A percentile compares a stretch with the other conserved stretches of the same genome.
Conservation (phyloP, 768 basidiomycete genomes). For the Exidia glandulosa region DNA sequence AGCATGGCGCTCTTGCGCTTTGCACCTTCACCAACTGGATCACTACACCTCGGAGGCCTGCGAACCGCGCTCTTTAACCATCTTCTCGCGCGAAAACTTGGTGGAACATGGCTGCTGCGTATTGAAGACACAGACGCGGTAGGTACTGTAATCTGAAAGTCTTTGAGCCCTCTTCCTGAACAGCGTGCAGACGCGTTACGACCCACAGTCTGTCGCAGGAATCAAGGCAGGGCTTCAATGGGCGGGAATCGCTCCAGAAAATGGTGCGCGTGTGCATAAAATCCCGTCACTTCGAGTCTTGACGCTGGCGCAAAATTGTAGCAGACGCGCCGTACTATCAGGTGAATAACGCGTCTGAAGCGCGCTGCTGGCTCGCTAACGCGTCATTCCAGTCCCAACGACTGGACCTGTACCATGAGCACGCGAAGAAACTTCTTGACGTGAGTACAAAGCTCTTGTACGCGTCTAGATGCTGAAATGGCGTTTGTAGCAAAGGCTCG, state of each 20-base stretch:
- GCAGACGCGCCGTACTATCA: constrained; percentile 79
- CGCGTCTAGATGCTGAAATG: background rate
- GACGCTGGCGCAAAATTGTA: background rate
- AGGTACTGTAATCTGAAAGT: constrained; percentile 14
- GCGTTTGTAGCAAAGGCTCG: constrained; percentile 57
- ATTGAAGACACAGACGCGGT: constrained; percentile 95
- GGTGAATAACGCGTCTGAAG: constrained; percentile 27
- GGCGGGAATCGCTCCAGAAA: constrained; percentile 88
- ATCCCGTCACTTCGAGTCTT: too few relatives aligned
- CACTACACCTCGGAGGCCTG: constrained; percentile 88
- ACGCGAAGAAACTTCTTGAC: constrained; percentile 64
- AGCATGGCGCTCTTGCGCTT: constrained; percentile 68
- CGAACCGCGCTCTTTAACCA: constrained; percentile 92
- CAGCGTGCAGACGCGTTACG: constrained; percentile 52
- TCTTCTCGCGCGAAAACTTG: constrained; percentile 66
- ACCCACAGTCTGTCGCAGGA: constrained; percentile 75
- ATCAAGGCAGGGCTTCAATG: constrained; percentile 70
- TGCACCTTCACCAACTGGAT: constrained; percentile 94
- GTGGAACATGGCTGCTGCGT: constrained; percentile 83
- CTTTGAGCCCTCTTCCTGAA: background rate
- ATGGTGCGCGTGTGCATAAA: constrained; percentile 69
- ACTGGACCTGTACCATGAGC: constrained; percentile 68
- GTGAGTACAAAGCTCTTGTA: constrained; percentile 28
- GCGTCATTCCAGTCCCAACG: constrained; percentile 63
- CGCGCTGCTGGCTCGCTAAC: background rate